Evolutionary conservation across 106 monocot species (phyloP), one percentile per base, ranked within the genome.

Genomic region (Dendrobium nobile): DNA sequence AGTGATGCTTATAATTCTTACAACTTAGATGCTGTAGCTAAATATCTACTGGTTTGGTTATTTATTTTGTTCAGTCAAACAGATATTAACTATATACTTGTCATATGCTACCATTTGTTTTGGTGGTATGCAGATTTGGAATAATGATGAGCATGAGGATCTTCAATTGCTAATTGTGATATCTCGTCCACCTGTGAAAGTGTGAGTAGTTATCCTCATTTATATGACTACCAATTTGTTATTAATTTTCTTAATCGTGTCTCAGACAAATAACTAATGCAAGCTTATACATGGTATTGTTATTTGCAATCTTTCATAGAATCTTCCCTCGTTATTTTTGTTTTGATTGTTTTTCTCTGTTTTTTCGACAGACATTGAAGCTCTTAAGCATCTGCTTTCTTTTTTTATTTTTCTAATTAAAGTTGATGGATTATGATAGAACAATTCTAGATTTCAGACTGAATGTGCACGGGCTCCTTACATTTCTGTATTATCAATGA

Each of bases 101-200:
- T n/a, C 47, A 13, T 77, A 54, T 28, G 22, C 64, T 65, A 24
- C 26, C 64, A 65, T 44, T 76, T 75, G 16, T 4, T 8, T 41
- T 75, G 8, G 3, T 73, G 45, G 22, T 72, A 70, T 86, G 78
- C 89, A 97, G 97, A 80, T 97, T 48, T 88, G 80, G 94, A 97
- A 97, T 81, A 92, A 80, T 65, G 82, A 86, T 86, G 88, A 86
- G 47, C 40, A 85, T 47, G 94, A 97, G 82, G 97, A 97, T 85
- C 79, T 97, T 80, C 97, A 97, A 82, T 47, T 94, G 78, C 79
- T 94, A 1, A 94, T 89, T 51, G 86, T 91, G 75, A 92, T 97
- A 85, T 92, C 97, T 20, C 90, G 94, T 51, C 94, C 94, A 72
- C 97, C 97, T 43, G 82, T 91, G 64, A 97, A 97, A 92, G 82